Base-by-base conservation (phyloP, 2,329 filamentous ascomycete species). In the Ceratocystis eucalypticola region DNA sequence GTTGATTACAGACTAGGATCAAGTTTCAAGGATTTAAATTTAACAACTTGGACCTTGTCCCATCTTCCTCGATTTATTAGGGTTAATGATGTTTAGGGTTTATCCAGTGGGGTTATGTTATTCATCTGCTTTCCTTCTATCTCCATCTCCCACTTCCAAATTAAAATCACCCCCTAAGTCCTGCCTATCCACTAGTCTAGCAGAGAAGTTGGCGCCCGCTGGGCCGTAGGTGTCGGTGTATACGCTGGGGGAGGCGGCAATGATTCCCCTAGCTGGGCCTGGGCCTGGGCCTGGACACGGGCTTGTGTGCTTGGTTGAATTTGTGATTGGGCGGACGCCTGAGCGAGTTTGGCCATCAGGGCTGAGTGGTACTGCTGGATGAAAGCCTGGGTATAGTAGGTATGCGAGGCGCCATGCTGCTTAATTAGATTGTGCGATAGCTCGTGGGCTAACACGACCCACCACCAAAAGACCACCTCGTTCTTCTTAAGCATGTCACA, bases 401-500 rank as follows among this genome's bases (percentile, higher is more conserved):
- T 89, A 75, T 96, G 91, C 65, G 88, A 83, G 17, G 88, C 80
- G 72, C 87, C 88, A 75, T 97, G 93, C 69, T 85, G 82, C 46
- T 78, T 77, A 7, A 96, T 90, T 65, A 99, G 77, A 74, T 99
- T 99, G 76, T 99, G 94, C 67, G 94, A 92, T 74, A 99, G 77
- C 77, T 99, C 95, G 74, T 99, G 94, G 69, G 91, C 95, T 69
- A 96, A 75, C n/a, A 94, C 91, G 69, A 96, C 88, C 84, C 88
- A 96, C 93, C 93, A 97, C 80, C 92, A 96, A 0, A 88, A 83
- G 67, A 85, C 79, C 2, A 89, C 89, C 68, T 94, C 88, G 6
- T 37, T 59, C 64, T 66, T 68, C 44, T 66, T 64, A 8, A 41
- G 50, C 25, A n/a, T 20, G 28, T 48, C 44, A 79, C 84, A 17